These are phyloP conservation scores for Samsoniella hepiali DNA, from an alignment of 2,329 filamentous ascomycete genomes.

Conservation along the genomic window DNA sequence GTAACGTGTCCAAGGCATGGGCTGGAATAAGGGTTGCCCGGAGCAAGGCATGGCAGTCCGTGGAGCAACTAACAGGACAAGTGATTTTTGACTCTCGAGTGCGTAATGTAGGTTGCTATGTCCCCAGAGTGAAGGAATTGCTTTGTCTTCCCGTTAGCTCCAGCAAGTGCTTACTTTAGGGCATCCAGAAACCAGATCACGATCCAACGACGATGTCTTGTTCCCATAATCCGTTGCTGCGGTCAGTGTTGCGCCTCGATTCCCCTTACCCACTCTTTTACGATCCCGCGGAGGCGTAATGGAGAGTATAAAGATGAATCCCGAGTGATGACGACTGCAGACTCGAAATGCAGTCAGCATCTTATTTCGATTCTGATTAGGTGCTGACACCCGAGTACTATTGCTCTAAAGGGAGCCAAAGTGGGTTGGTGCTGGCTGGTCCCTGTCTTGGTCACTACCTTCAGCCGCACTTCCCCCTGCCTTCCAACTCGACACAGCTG, in stretches of 20 bases:
- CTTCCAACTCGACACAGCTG: neutral
- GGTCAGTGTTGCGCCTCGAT: neutral
- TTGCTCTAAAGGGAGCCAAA: neutral
- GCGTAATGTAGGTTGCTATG: too few relatives aligned
- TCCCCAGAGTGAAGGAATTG: too few relatives aligned
- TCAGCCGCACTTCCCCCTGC: neutral
- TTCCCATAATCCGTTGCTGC: neutral
- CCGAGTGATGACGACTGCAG: neutral
- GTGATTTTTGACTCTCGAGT: too few relatives aligned
- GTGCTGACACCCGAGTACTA: constrained; percentile 4
- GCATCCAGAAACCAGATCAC: constrained; percentile 5
- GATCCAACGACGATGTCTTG: neutral
- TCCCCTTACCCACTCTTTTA: neutral
- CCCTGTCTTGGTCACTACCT: neutral
- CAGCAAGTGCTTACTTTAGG: neutral
- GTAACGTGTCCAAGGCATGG: too few relatives aligned
- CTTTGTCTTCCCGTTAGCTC: neutral
- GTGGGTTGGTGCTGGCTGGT: neutral
- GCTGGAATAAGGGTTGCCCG: too few relatives aligned
- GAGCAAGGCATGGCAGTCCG: too few relatives aligned
- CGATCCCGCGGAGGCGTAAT: neutral
- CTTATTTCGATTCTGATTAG: constrained; percentile 12
- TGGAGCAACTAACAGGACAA: too few relatives aligned
- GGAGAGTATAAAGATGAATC: neutral
- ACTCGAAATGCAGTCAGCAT: constrained; percentile 3